These are phyloP conservation scores for Amanita phalloides DNA, from an alignment of 768 basidiomycete species.

Conservation along the genomic window DNA sequence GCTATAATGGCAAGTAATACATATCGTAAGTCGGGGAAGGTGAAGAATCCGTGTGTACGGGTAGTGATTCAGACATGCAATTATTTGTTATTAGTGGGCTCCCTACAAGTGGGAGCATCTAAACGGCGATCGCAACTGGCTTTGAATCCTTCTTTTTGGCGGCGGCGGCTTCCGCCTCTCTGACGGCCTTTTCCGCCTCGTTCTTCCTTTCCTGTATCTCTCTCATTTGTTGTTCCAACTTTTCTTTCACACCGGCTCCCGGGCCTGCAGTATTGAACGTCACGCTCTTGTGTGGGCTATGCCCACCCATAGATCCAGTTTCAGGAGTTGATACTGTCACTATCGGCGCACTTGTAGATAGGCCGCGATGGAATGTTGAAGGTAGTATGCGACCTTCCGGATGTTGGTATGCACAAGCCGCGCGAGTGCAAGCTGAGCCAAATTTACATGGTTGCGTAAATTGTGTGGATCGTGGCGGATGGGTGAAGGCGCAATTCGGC, in stretches of 20 bases:
- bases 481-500: slow-evolving; percentile 55
- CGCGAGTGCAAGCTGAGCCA: slow-evolving; percentile 77
- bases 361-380: slow-evolving; percentile 68
- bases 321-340: slow-evolving; percentile 54
- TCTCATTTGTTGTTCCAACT: slow-evolving; percentile 35
- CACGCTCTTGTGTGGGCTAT: slow-evolving; percentile 60
- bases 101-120: slow-evolving; percentile 3
- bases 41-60: background rate
- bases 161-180: slow-evolving; percentile 49
- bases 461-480: slow-evolving; percentile 37
- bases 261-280: slow-evolving; percentile 49
- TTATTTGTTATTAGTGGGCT: background rate
- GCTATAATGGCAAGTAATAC: slow-evolving; percentile 15
- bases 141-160: slow-evolving; percentile 51
- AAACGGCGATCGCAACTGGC: slow-evolving; percentile 35
- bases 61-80: background rate
- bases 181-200: slow-evolving; percentile 54
- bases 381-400: slow-evolving; percentile 80
- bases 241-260: slow-evolving; percentile 31
- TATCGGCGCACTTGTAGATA: slow-evolving; percentile 48
- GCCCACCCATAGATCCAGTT: slow-evolving; percentile 51
- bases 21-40: slow-evolving; percentile 11
- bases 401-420: slow-evolving; percentile 84
- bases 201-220: slow-evolving; percentile 58
- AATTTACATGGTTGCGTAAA: slow-evolving; percentile 62